Evolutionary conservation across 148 eudicot species (phyloP).

Genomic region (Agrostemma githago): DNA sequence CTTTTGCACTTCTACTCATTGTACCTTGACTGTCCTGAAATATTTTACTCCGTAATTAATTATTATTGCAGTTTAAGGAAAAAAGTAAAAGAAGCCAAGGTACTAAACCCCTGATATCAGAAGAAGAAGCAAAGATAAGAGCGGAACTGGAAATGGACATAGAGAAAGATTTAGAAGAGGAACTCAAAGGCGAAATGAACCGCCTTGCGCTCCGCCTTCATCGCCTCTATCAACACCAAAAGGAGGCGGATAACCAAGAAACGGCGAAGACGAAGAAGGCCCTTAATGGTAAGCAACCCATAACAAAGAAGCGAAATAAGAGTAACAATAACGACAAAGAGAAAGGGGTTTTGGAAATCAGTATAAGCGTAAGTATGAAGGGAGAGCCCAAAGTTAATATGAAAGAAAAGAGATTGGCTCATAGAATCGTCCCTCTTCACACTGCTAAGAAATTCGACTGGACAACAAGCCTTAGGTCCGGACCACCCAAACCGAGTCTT

Average conservation of each 20-base stretch:
- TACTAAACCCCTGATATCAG: conserved; percentile 17
- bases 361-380: conserved; percentile 53
- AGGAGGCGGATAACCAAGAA: conserved; percentile 30
- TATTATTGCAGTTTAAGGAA: neutral
- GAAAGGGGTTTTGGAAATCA: conserved; percentile 33
- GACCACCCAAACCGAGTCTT: conserved; percentile 10
- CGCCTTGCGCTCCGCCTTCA: conserved; percentile 60
- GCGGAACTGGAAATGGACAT: conserved; percentile 57
- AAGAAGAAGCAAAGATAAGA: conserved; percentile 53
- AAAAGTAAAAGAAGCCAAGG: neutral
- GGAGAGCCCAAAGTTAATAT: conserved; percentile 57
- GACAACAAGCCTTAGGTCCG: conserved; percentile 48
- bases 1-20: neutral
- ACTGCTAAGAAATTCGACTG: conserved; percentile 41
- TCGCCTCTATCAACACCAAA: conserved; percentile 49
- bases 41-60: neutral
- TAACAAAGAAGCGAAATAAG: neutral
- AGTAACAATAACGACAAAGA: neutral
- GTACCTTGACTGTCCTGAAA: neutral
- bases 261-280: neutral
- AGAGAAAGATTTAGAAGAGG: conserved; percentile 58
- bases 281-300: neutral
- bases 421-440: neutral
- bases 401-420: conserved; percentile 42
- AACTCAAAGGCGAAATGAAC: conserved; percentile 63